A percentile compares a stretch with the other conserved stretches of the same genome.
Evolutionary conservation across 176 grass and related monocot species (phyloP).

Genomic region (Carex cristatella): DNA sequence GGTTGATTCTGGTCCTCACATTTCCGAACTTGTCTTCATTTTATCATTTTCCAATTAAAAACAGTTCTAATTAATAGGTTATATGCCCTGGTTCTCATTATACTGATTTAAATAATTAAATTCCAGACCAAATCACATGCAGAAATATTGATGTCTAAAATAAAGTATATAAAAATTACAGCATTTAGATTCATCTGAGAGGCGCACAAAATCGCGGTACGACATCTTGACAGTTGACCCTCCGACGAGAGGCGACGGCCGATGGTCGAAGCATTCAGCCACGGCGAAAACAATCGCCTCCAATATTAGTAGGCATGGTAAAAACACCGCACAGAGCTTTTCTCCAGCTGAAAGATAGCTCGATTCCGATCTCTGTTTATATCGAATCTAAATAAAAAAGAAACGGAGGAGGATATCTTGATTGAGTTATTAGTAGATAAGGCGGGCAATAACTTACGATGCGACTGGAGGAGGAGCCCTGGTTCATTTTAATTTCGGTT

Average conservation of each 20-base stretch:
- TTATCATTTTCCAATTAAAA: background rate
- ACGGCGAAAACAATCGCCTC: conserved; percentile 55
- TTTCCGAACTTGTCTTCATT: background rate
- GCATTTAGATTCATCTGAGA: conserved; percentile 64
- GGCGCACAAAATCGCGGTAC: conserved; percentile 36
- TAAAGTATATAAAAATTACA: conserved; percentile 26
- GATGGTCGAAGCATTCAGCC: conserved; percentile 46
- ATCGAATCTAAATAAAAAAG: background rate
- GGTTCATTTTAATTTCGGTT: background rate
- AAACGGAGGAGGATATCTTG: background rate
- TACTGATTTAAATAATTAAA: background rate
- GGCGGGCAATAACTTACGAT: background rate
- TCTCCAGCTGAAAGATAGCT: conserved; percentile 69
- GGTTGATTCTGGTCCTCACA: background rate
- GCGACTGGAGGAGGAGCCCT: background rate
- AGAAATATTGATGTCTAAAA: background rate
- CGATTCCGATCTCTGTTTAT: conserved; percentile 18
- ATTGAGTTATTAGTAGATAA: background rate
- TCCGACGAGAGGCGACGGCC: background rate
- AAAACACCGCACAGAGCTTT: conserved; percentile 43
- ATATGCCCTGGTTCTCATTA: background rate
- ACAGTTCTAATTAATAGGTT: background rate
- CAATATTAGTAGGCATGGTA: conserved; percentile 42
- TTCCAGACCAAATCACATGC: background rate
- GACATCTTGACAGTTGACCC: background rate